Conservation (phyloP, 331 rosid genomes). For the Dryas integrifolia region DNA sequence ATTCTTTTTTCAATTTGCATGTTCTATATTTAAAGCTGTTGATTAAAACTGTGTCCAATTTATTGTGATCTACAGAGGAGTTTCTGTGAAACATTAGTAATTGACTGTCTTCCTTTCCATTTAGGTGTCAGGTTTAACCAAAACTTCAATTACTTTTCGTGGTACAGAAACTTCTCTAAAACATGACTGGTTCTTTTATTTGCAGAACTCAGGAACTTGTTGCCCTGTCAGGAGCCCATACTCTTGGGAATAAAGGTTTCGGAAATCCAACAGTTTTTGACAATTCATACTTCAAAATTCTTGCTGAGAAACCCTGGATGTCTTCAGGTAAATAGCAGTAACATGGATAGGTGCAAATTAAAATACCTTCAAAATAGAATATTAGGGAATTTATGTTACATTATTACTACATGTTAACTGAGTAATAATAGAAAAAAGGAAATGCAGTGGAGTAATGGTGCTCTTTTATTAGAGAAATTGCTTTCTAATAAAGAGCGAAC, state of each 20-base stretch:
- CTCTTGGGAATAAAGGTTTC: slow-evolving; percentile 89
- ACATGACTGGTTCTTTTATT: slow-evolving; percentile 26
- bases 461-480: not conserved
- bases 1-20: slow-evolving; percentile 14
- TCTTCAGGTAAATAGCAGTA: slow-evolving; percentile 51
- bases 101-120: no score
- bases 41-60: no score
- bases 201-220: slow-evolving; percentile 83
- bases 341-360: slow-evolving; percentile 9
- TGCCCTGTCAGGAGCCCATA: slow-evolving; percentile 95
- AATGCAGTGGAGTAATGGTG: not conserved
- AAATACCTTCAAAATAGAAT: no score
- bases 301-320: slow-evolving; percentile 64
- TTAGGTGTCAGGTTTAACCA: no score
- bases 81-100: no score
- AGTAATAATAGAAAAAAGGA: not conserved
- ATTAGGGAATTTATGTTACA: not conserved
- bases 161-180: not conserved
- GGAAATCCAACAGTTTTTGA: slow-evolving; percentile 81
- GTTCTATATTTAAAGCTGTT: not conserved
- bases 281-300: slow-evolving; percentile 84
- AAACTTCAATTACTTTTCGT: not conserved
- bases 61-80: no score
- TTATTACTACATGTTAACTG: not conserved
- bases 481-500: not conserved